These are phyloP conservation scores for Trametes elegans DNA, from an alignment of 768 basidiomycete genomes.

Conservation along the genomic window DNA sequence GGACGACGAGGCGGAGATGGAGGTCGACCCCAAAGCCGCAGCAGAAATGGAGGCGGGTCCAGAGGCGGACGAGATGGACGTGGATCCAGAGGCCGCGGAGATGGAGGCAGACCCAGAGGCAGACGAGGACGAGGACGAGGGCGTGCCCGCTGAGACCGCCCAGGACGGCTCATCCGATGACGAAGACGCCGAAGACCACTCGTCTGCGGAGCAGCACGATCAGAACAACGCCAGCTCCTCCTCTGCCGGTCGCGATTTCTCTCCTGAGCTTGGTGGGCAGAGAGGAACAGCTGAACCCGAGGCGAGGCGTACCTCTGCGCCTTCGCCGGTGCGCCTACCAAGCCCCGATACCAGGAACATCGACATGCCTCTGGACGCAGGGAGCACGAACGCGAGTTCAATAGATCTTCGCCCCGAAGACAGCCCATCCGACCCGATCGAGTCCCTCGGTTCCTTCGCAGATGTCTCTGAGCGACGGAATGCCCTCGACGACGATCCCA, in stretches of 20 bases:
- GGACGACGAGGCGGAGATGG: neutral
- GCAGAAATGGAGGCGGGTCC: neutral
- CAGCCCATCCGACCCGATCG: slow-evolving; percentile 40
- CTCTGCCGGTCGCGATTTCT: slow-evolving; percentile 6
- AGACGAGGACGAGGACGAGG: neutral
- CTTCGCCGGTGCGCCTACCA: neutral
- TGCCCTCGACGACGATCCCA: slow-evolving; percentile 27
- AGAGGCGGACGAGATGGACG: neutral
- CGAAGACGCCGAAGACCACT: neutral
- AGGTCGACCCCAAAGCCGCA: neutral
- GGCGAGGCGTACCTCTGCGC: neutral
- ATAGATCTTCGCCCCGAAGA: slow-evolving; percentile 4
- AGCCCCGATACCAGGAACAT: neutral
- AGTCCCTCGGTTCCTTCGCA: slow-evolving; percentile 28
- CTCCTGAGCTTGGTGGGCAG: neutral
- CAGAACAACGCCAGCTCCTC: neutral
- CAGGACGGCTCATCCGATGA: neutral
- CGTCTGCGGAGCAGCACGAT: neutral
- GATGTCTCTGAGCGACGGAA: slow-evolving; percentile 2
- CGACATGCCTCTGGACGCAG: neutral
- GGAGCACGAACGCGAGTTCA: neutral
- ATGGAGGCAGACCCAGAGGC: neutral
- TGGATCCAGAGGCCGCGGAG: neutral
- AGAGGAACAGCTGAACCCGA: neutral
- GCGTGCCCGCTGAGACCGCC: neutral